Base-by-base conservation (phyloP, 1,284 basidiomycete genomes). In the Ceratobasidium sp. region DNA sequence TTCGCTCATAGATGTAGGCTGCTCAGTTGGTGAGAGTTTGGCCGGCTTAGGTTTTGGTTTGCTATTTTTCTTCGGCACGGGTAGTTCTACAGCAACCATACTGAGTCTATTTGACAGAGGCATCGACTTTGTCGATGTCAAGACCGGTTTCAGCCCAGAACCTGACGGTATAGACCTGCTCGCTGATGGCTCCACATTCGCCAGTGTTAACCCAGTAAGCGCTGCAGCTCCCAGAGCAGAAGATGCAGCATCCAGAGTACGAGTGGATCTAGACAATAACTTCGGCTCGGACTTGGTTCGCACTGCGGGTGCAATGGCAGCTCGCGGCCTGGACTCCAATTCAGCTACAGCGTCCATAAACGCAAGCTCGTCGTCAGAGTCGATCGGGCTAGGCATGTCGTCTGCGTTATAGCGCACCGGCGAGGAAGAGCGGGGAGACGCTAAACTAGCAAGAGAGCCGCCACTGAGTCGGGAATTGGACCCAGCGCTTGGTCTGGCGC, bases 341-440 rank as follows among this genome's bases (percentile, higher is more conserved):
- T 55, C 52, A 13, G 66, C 66, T 11, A 52, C 52, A 47, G 41
- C 66, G 23, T 69, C 54, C 21, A 69, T n/a, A 47, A 69, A 69
- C 13, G 66, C 66, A 14, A 57, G 14, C 23, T 69, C 66, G 43
- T 69, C 66, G 18, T 69, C 66, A 14, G 66, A 69, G 43, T 69
- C 66, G 9, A 69, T 38, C 18, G 66, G 66, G n/a, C 66, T 69
- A 9, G 66, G 66, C 26, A 69, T 21, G 41, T 69, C 41, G 18
- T 58, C 66, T 5, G 35, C 43, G 35, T 38, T 38, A 11, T 38
- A 38, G 35, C 11, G 35, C 11, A 11, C 4, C 7, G 66, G 41
- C 1, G 66, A 69, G 38, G 43, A 46, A 11, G 66, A 52, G 21
- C 41, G 66, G 23, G 52, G 66, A 18, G 54, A 38, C 4, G 43